Conservation (phyloP, 2,329 filamentous ascomycete species). For the Dactylellina cionopaga region DNA sequence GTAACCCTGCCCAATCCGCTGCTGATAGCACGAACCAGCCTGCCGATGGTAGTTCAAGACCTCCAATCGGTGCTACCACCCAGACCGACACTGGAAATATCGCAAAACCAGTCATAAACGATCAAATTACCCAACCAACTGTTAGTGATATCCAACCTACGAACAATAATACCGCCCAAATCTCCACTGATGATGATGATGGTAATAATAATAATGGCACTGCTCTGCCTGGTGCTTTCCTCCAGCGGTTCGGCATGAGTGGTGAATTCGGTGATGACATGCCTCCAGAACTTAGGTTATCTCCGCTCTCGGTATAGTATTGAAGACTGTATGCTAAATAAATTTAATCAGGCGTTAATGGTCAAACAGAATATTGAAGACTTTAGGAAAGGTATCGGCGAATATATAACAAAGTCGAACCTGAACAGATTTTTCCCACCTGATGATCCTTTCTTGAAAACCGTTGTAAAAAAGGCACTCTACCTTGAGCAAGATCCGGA, state of each 20-base stretch:
- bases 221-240: not conserved
- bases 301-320: not conserved
- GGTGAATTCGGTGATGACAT: slow-evolving; percentile 19
- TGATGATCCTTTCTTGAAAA: slow-evolving; percentile 17
- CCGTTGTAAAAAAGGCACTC: slow-evolving; percentile 19
- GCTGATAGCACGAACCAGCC: not conserved
- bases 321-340: slow-evolving; percentile 2
- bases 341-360: slow-evolving; percentile 13
- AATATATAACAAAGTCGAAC: slow-evolving; percentile 2
- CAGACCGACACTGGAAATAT: not conserved
- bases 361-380: not conserved
- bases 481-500: slow-evolving; percentile 17
- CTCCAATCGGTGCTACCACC: not conserved
- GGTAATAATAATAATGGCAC: not conserved
- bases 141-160: slow-evolving; percentile 1
- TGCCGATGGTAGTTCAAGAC: not conserved
- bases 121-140: slow-evolving; percentile 1
- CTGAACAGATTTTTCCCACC: slow-evolving; percentile 24
- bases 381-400: slow-evolving; percentile 11
- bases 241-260: slow-evolving; percentile 5
- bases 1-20: not conserved
- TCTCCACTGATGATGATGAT: not conserved
- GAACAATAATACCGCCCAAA: not conserved
- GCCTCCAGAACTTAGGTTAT: slow-evolving; percentile 5
- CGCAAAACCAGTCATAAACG: not conserved